phyloP scores from a whole-genome alignment of 495 filamentous ascomycete genomes.

The Eremomyces bilateralis region DNA sequence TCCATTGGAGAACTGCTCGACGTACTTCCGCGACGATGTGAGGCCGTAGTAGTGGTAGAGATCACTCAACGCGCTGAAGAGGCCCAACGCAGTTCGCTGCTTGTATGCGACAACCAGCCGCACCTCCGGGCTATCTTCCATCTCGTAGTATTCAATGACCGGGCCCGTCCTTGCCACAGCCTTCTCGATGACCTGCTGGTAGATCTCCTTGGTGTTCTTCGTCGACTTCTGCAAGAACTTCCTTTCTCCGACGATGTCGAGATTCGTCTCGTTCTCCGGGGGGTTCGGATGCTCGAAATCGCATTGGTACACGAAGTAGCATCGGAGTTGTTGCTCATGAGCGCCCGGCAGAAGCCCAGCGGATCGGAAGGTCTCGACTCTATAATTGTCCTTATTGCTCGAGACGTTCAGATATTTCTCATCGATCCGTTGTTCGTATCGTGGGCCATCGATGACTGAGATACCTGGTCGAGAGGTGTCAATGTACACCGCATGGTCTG shows the following conservation, averaged over 20 bases:
- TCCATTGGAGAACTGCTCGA: conserved; percentile 97
- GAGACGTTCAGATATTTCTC: conserved; percentile 74
- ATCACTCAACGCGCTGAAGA: conserved; percentile 90
- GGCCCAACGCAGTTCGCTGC: conserved; percentile 70
- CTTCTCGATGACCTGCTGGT: conserved; percentile 76
- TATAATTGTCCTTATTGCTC: conserved; percentile 46
- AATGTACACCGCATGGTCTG: conserved; percentile 94
- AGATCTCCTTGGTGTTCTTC: conserved; percentile 81
- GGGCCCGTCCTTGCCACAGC: conserved; percentile 68
- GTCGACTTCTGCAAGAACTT: conserved; percentile 90
- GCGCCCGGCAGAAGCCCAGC: conserved; percentile 47
- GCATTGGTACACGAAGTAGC: conserved; percentile 97
- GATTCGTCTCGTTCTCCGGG: conserved; percentile 54
- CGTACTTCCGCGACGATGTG: conserved; percentile 89
- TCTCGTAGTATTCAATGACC: conserved; percentile 94
- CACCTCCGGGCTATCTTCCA: conserved; percentile 77
- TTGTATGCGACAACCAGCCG: conserved; percentile 85
- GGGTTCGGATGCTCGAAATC: conserved; percentile 60
- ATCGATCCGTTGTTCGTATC: conserved; percentile 86
- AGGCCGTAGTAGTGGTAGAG: conserved; percentile 97
- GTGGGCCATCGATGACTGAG: conserved; percentile 49
- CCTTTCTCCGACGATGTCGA: conserved; percentile 82
- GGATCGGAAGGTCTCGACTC: conserved; percentile 92
- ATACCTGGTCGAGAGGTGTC: conserved; percentile 85
- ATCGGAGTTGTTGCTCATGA: conserved; percentile 63